Conservation (phyloP, 495 filamentous ascomycete species). For the Sporormia fimetaria region DNA sequence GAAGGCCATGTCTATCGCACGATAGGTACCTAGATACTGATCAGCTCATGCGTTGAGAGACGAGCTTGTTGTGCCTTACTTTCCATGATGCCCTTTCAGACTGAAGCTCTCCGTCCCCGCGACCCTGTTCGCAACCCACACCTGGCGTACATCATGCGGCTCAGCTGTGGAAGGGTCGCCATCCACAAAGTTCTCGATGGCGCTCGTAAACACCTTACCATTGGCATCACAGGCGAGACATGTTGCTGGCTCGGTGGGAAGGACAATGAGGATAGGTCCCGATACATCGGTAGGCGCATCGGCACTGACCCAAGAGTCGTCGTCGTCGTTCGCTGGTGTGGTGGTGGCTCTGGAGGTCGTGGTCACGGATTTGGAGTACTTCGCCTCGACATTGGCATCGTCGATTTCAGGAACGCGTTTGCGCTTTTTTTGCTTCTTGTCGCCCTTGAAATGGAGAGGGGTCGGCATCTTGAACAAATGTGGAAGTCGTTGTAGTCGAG, state of each 20-base stretch:
- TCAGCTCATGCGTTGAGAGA: no score
- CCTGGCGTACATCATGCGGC: slow-evolving; percentile 87
- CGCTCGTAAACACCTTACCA: slow-evolving; percentile 70
- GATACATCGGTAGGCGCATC: slow-evolving; percentile 62
- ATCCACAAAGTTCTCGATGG: slow-evolving; percentile 74
- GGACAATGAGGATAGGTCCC: slow-evolving; percentile 73
- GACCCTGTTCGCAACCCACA: slow-evolving; percentile 82
- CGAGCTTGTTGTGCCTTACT: slow-evolving; percentile 29
- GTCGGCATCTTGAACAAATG: no score
- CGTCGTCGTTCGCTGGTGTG: slow-evolving; percentile 42
- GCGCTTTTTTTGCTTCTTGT: slow-evolving; percentile 87
- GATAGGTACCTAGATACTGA: slow-evolving; percentile 50
- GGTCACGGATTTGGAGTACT: slow-evolving; percentile 36
- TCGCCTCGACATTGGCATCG: slow-evolving; percentile 28
- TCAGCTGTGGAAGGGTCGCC: slow-evolving; percentile 68
- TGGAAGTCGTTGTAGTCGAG: no score
- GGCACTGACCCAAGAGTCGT: slow-evolving; percentile 84
- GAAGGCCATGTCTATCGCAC: slow-evolving; percentile 71
- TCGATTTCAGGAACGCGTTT: slow-evolving; percentile 45
- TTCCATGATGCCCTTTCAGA: slow-evolving; percentile 81
- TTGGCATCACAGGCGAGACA: slow-evolving; percentile 73
- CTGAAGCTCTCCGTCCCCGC: slow-evolving; percentile 69
- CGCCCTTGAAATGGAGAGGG: slow-evolving; percentile 89
- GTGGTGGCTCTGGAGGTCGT: slow-evolving; percentile 20
- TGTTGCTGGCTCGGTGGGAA: slow-evolving; percentile 55